Percentiles rank a stretch among this genome's conserved stretches.
phyloP scores from a whole-genome alignment of 1,284 basidiomycete species.

The Flammula alnicola region DNA sequence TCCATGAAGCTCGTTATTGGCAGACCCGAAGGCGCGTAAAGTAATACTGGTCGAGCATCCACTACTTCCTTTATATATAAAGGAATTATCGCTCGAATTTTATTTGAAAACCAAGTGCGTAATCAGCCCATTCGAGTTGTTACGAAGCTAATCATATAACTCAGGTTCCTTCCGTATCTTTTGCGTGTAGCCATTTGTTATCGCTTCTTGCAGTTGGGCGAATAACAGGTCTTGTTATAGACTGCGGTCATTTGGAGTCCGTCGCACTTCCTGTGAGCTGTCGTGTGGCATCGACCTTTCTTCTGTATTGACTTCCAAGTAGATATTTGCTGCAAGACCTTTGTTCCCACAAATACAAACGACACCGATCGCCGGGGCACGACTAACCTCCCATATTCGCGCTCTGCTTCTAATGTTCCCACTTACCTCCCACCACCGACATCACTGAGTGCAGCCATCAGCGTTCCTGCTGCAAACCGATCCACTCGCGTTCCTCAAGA shows the following conservation, averaged over 20 bases:
- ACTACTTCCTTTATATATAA: conserved; percentile 86
- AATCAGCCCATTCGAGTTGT: neutral
- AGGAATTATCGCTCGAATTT: conserved; percentile 81
- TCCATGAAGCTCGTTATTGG: conserved; percentile 76
- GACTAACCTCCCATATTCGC: conserved; percentile 77
- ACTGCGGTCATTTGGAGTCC: conserved; percentile 91
- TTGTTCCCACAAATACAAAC: conserved; percentile 81
- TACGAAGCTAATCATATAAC: conserved; percentile 14
- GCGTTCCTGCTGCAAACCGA: conserved; percentile 64
- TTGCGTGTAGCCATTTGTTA: conserved; percentile 86
- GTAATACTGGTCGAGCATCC: conserved; percentile 93
- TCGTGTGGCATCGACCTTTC: neutral
- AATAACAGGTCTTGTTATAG: conserved; percentile 91
- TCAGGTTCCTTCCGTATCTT: conserved; percentile 91
- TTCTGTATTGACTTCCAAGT: conserved; percentile 1
- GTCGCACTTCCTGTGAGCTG: conserved; percentile 81
- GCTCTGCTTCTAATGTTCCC: conserved; percentile 77
- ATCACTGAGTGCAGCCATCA: conserved; percentile 66
- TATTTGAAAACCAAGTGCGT: conserved; percentile 90
- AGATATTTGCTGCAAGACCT: conserved; percentile 91
- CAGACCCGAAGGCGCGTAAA: conserved; percentile 92
- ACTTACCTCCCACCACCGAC: conserved; percentile 80
- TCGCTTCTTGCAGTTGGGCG: conserved; percentile 85
- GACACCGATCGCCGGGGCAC: conserved; percentile 81
- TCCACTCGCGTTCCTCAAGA: conserved; percentile 73